Evolutionary conservation across 495 filamentous ascomycete genomes (phyloP).

Genomic region (Ascodesmis nigricans): DNA sequence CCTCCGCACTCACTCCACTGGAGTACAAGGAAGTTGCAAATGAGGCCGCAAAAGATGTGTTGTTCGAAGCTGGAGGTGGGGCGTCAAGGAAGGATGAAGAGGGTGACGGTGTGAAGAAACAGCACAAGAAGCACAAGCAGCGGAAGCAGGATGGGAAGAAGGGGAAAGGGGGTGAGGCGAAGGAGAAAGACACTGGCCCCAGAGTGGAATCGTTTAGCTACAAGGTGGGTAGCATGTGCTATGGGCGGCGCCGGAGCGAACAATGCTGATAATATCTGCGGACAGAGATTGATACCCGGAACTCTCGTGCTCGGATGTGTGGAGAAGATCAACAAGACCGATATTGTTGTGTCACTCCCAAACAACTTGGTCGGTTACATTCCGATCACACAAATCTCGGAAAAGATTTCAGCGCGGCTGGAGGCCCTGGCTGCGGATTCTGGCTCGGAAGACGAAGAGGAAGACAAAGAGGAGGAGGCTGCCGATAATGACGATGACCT

Average conservation of each 20-base stretch:
- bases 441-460: conserved; percentile 27
- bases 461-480: conserved; percentile 22
- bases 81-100: conserved; percentile 24
- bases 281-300: conserved; percentile 55
- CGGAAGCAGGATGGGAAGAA: conserved; percentile 32
- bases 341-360: conserved; percentile 60
- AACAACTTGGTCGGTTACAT: conserved; percentile 85
- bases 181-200: conserved; percentile 31
- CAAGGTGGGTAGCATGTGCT: conserved; percentile 53
- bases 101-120: conserved; percentile 25
- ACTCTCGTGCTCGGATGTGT: conserved; percentile 73
- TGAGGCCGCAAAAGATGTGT: conserved; percentile 73
- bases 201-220: conserved; percentile 73
- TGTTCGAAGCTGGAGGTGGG: conserved; percentile 62
- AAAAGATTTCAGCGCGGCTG: conserved; percentile 41
- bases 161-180: conserved; percentile 27
- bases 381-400: conserved; percentile 73
- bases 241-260: neutral
- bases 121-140: conserved; percentile 32
- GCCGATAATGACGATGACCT: conserved; percentile 28
- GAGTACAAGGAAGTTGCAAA: conserved; percentile 93
- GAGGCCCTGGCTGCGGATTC: conserved; percentile 39
- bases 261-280: neutral
- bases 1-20: conserved; percentile 69
- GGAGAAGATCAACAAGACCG: conserved; percentile 52